Percentiles rank a stretch among this genome's conserved stretches.
Evolutionary conservation across 495 filamentous ascomycete species (phyloP).

Genomic region (Polyplosphaeria fusca): DNA sequence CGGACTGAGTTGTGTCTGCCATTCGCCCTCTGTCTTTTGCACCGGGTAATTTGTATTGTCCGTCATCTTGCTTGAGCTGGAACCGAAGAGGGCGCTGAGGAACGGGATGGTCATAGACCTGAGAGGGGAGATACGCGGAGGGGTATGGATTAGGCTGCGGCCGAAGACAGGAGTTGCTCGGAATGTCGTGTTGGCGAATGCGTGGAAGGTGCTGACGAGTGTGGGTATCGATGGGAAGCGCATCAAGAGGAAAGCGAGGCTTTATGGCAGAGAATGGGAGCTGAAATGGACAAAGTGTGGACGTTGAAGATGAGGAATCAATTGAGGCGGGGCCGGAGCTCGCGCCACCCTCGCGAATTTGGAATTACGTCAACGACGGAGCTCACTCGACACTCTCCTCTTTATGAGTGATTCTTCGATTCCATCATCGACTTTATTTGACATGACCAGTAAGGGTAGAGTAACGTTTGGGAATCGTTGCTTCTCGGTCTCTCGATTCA

Average conservation of each 20-base stretch:
- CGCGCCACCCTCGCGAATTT: constrained; percentile 17
- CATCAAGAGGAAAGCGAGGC: constrained; percentile 45
- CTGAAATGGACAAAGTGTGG: background rate
- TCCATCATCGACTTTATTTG: no score
- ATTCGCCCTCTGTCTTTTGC: constrained; percentile 76
- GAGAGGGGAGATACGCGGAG: constrained; percentile 36
- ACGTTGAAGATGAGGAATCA: constrained; percentile 21
- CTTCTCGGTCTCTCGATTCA: no score
- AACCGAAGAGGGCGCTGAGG: constrained; percentile 72
- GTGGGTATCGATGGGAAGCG: constrained; percentile 52
- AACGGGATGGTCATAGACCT: constrained; percentile 74
- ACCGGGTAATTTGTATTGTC: constrained; percentile 75
- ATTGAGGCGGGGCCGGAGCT: constrained; percentile 16
- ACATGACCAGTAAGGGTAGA: no score
- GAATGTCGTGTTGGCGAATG: constrained; percentile 40
- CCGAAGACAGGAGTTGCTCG: constrained; percentile 5
- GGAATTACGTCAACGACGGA: constrained; percentile 31
- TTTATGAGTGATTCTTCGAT: no score
- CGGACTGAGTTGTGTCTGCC: constrained; percentile 76
- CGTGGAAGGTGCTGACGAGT: constrained; percentile 53
- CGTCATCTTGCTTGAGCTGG: constrained; percentile 45
- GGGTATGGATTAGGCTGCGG: constrained; percentile 15
- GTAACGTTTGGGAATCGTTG: no score
- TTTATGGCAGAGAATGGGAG: background rate
- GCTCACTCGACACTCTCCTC: no score